Percentiles rank a stretch among this genome's conserved stretches.
Conservation (phyloP, 2,329 filamentous ascomycete genomes). For the Calonectria pseudoreteaudii region DNA sequence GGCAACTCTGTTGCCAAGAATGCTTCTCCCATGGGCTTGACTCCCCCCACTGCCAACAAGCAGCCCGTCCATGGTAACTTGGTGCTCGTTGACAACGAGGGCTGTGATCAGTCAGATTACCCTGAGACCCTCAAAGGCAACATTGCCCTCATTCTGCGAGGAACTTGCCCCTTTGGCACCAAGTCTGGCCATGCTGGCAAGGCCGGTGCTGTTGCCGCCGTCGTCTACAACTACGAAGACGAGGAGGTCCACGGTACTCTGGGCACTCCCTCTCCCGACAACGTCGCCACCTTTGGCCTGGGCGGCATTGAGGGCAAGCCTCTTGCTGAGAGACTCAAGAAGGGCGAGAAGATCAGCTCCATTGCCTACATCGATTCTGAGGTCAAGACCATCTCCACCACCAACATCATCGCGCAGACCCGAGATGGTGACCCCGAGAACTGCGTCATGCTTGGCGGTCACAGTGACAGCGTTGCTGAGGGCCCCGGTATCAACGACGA, state of each 20-base stretch:
- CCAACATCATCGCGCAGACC: slow-evolving; percentile 74
- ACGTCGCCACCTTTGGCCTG: slow-evolving; percentile 78
- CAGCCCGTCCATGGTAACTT: slow-evolving; percentile 70
- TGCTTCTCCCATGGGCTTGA: slow-evolving; percentile 71
- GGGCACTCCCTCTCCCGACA: slow-evolving; percentile 67
- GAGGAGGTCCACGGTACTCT: slow-evolving; percentile 76
- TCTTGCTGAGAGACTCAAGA: slow-evolving; percentile 65
- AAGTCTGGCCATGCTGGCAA: slow-evolving; percentile 77
- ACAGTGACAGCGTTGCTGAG: slow-evolving; percentile 72
- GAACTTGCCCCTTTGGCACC: slow-evolving; percentile 76
- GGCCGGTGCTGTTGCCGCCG: slow-evolving; percentile 76
- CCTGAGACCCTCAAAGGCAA: slow-evolving; percentile 68
- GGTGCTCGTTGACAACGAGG: slow-evolving; percentile 70
- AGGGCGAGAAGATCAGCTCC: slow-evolving; percentile 61
- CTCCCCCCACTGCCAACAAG: slow-evolving; percentile 71
- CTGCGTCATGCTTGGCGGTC: slow-evolving; percentile 74
- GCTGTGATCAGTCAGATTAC: slow-evolving; percentile 74
- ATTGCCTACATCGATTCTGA: slow-evolving; percentile 71
- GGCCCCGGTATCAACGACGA: slow-evolving; percentile 84
- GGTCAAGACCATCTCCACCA: slow-evolving; percentile 65
- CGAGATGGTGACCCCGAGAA: slow-evolving; percentile 69
- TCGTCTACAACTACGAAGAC: slow-evolving; percentile 80
- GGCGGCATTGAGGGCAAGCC: slow-evolving; percentile 68
- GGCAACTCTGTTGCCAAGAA: slow-evolving; percentile 62
- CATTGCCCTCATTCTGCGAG: slow-evolving; percentile 78